These are phyloP conservation scores for Solanum rostratum DNA, from an alignment of 257 asterid species.

Conservation along the genomic window DNA sequence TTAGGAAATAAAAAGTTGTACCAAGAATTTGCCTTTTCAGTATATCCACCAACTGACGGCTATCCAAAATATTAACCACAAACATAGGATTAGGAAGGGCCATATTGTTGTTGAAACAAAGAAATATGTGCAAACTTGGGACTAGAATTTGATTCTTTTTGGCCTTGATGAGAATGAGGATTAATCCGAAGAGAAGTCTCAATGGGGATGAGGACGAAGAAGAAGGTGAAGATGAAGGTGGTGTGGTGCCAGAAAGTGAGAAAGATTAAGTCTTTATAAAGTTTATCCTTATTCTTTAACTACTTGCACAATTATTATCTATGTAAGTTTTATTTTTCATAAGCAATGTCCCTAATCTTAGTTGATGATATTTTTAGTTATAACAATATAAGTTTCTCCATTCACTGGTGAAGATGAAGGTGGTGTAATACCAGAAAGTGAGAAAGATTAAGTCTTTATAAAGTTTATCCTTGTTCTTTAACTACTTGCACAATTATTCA, in stretches of 20 bases:
- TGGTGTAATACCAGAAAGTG: neutral
- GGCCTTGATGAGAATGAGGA: neutral
- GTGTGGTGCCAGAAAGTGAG: neutral
- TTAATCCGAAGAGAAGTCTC: neutral
- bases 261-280: neutral
- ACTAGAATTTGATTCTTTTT: neutral
- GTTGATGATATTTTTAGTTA: neutral
- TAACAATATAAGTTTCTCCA: neutral
- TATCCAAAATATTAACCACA: neutral
- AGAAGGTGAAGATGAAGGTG: neutral
- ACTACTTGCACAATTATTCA: neutral
- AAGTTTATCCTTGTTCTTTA: neutral
- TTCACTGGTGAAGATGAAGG: neutral
- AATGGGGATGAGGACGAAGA: neutral
- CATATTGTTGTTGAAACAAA: neutral
- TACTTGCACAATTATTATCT: neutral
- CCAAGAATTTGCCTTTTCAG: neutral
- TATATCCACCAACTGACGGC: neutral
- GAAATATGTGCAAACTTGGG: neutral
- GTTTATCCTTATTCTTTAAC: neutral
- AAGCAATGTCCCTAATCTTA: neutral
- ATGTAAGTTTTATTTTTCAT: neutral
- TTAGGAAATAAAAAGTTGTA: neutral
- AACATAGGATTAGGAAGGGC: neutral
- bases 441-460: neutral